Base-by-base conservation (phyloP, 2,329 filamentous ascomycete species). In the Botrytis fabae region DNA sequence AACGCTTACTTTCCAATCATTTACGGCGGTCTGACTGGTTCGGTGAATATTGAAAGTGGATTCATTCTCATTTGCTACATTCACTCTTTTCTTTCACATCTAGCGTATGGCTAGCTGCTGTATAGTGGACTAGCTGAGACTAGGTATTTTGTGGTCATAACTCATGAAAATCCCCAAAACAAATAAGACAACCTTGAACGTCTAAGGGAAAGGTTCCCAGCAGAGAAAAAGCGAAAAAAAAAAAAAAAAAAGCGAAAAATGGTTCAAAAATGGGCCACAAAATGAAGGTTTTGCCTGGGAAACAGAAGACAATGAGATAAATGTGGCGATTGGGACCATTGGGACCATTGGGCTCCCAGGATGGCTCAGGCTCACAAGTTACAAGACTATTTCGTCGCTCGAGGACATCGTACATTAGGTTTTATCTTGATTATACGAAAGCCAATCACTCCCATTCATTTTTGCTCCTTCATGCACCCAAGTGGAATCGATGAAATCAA, bases 251-350 rank as follows among this genome's bases (percentile, higher is more conserved):
- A 22, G 32, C 10, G 22, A 51, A 61, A 61, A 61, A n/a, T n/a
- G 12, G 20, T 61, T n/a, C 32, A 61, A 40, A 25, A 38, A 25
- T 1, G 59, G 35, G 25, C 35, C 35, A 40, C 32, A 54, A 42
- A 32, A 42, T 20, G 35, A 66, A 66, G 20, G 32, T 18, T 66
- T 51, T 40, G n/a, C 6, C 8, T 1, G 38, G 7, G 7, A 8
- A 38, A 38, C 18, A 22, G 28, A 32, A 20, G 44, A 8, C 44
- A 38, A 62, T n/a, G n/a, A 57, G n/a, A 14, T 57, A 62, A 38
- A 66, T 66, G 64, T 68, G 64, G 64, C 46, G 35, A 57, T 57
- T 57, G n/a, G n/a, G 51, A 28, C 9, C 51, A 57, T 57, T 57
- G n/a, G n/a, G 51, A 28, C 9, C 51, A 68, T 68, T 68, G 46